Evolutionary conservation across 1,284 basidiomycete species (phyloP).

Genomic region (Apiotrichum gracile): DNA sequence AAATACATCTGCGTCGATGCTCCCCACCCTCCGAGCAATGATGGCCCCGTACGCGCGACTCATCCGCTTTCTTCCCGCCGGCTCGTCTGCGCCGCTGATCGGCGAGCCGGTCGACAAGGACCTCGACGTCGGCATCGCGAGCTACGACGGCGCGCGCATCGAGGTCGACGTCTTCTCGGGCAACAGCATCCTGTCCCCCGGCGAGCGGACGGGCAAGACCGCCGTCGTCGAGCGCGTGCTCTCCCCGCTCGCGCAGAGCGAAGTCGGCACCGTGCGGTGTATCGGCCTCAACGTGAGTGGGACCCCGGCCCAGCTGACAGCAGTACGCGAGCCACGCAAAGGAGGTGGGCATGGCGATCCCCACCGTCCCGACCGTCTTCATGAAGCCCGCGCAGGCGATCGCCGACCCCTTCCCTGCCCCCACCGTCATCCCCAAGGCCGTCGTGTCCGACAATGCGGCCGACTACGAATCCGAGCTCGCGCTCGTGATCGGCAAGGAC

Average conservation of each 20-base stretch:
- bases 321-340: constrained; percentile 47
- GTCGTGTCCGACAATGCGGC: constrained; percentile 63
- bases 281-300: constrained; percentile 43
- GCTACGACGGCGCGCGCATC: constrained; percentile 23
- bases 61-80: constrained; percentile 34
- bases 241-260: constrained; percentile 33
- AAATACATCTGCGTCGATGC: no score
- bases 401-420: constrained; percentile 34
- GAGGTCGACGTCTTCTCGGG: constrained; percentile 40
- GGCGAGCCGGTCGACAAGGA: constrained; percentile 40
- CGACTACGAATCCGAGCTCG: constrained; percentile 86
- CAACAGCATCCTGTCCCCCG: constrained; percentile 33
- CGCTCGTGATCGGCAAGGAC: constrained; percentile 73
- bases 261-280: constrained; percentile 44
- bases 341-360: constrained; percentile 35
- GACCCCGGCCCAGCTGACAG: constrained; percentile 1
- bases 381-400: constrained; percentile 37
- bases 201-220: constrained; percentile 34
- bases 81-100: constrained; percentile 18
- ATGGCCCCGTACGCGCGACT: constrained; percentile 30
- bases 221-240: constrained; percentile 34
- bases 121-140: constrained; percentile 46
- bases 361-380: constrained; percentile 38
- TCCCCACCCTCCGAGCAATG: constrained; percentile 14
- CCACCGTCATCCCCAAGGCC: constrained; percentile 32